Evolutionary conservation across 1,284 basidiomycete genomes (phyloP).

Genomic region (Leucoagaricus sp.): DNA sequence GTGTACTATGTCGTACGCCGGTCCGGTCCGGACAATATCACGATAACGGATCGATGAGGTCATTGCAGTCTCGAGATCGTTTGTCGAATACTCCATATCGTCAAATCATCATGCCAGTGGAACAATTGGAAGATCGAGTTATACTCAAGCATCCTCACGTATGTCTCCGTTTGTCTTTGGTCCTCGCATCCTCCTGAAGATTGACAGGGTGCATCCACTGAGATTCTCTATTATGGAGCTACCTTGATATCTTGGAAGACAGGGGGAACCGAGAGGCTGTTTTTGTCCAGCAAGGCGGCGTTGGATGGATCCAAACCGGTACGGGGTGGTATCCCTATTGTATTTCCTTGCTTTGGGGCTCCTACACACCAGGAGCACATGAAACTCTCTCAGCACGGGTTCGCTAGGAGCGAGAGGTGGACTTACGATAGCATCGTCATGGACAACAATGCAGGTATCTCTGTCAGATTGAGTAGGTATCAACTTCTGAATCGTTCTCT

Average conservation of each 20-base stretch:
- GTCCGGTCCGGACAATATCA: background rate
- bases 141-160: constrained; percentile 19
- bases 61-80: background rate
- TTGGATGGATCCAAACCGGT: constrained; percentile 71
- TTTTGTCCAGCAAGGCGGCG: constrained; percentile 73
- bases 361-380: constrained; percentile 73
- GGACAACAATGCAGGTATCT: constrained; percentile 73
- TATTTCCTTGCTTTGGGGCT: constrained; percentile 86
- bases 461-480: constrained; percentile 69
- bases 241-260: constrained; percentile 81
- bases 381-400: constrained; percentile 82
- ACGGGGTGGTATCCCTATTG: constrained; percentile 83
- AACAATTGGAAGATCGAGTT: constrained; percentile 14
- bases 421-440: constrained; percentile 60
- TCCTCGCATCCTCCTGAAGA: background rate
- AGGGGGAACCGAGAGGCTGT: constrained; percentile 54
- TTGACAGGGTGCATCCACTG: constrained; percentile 66
- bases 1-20: too few relatives aligned
- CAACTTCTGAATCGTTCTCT: background rate
- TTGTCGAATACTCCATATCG: background rate
- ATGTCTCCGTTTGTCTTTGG: background rate
- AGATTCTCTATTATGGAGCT: constrained; percentile 80
- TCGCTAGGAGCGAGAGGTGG: constrained; percentile 79
- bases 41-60: background rate
- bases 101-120: constrained; percentile 16